Evolutionary conservation across 179 eudicot genomes (phyloP).

Genomic region (Pouteria campechiana): DNA sequence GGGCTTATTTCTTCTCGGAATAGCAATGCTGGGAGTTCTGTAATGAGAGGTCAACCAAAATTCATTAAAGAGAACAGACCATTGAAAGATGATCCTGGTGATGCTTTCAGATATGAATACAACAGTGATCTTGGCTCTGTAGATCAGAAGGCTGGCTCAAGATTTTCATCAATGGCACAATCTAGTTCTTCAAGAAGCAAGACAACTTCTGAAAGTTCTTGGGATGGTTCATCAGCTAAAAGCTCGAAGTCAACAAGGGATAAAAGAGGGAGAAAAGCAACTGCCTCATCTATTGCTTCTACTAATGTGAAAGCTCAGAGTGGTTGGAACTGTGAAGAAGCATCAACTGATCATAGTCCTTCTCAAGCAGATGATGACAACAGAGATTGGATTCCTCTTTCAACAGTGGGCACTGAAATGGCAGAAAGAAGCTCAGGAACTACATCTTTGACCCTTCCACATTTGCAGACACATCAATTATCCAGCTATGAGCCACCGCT

Average conservation of each 20-base stretch:
- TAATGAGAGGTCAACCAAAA: not conserved
- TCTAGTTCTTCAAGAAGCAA: constrained; percentile 18
- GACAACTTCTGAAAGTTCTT: constrained; percentile 31
- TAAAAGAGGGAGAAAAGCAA: constrained; percentile 10
- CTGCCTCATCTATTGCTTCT: constrained; percentile 7
- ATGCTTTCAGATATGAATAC: not conserved
- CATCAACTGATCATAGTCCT: constrained; percentile 8
- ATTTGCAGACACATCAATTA: constrained; percentile 10
- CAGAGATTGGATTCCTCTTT: constrained; percentile 15
- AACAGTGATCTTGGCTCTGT: constrained; percentile 1
- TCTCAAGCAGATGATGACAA: constrained; percentile 8
- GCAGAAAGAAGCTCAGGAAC: constrained; percentile 1
- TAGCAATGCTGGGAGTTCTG: constrained; percentile 1
- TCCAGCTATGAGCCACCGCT: constrained; percentile 19
- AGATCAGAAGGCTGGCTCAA: too few species aligned
- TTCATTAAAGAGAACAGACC: constrained; percentile 1
- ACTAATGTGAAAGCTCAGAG: constrained; percentile 1
- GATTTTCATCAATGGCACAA: constrained; percentile 18
- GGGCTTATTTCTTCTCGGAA: constrained; percentile 1
- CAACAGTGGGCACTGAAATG: constrained; percentile 14
- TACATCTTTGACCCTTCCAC: constrained; percentile 11
- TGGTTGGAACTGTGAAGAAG: constrained; percentile 14
- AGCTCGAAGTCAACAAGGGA: constrained; percentile 8
- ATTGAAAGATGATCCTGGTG: constrained; percentile 11
- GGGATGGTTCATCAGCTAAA: constrained; percentile 29